Percentiles rank a stretch among this genome's conserved stretches.
phyloP scores from a whole-genome alignment of 129 eudicot species.

The Escallonia herrerae region DNA sequence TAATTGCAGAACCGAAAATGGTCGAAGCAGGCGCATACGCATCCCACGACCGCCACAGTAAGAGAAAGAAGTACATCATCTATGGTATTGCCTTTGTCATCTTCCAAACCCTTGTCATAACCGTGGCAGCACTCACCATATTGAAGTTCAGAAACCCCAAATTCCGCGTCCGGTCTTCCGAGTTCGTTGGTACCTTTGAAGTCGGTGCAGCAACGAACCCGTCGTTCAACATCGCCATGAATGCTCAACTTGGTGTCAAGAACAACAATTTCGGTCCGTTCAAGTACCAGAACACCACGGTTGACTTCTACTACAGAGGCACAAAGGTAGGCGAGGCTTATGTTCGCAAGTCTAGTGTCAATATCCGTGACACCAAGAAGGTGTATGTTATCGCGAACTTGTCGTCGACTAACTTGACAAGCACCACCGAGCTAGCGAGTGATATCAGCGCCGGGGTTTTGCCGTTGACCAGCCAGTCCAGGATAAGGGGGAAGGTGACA shows the following conservation, averaged over 20 bases:
- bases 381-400: conserved; percentile 13
- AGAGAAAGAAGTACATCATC: conserved; percentile 15
- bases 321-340: conserved; percentile 10
- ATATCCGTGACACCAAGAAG: conserved; percentile 19
- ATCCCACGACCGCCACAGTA: conserved; percentile 7
- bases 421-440: background rate
- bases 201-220: conserved; percentile 3
- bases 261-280: conserved; percentile 32
- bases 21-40: background rate
- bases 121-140: conserved; percentile 14
- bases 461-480: conserved; percentile 1
- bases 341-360: conserved; percentile 7
- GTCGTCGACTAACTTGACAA: background rate
- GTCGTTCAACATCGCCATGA: conserved; percentile 11
- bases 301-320: conserved; percentile 19
- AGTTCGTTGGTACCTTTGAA: background rate
- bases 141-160: conserved; percentile 21
- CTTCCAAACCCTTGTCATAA: conserved; percentile 19
- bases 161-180: conserved; percentile 15
- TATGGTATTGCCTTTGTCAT: conserved; percentile 17
- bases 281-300: conserved; percentile 11
- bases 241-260: conserved; percentile 16
- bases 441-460: conserved; percentile 14
- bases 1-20: too few relatives aligned
- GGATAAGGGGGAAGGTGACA: conserved; percentile 15